These are phyloP conservation scores for Cytospora chrysosperma DNA, from an alignment of 2,329 filamentous ascomycete species.

Conservation along the genomic window DNA sequence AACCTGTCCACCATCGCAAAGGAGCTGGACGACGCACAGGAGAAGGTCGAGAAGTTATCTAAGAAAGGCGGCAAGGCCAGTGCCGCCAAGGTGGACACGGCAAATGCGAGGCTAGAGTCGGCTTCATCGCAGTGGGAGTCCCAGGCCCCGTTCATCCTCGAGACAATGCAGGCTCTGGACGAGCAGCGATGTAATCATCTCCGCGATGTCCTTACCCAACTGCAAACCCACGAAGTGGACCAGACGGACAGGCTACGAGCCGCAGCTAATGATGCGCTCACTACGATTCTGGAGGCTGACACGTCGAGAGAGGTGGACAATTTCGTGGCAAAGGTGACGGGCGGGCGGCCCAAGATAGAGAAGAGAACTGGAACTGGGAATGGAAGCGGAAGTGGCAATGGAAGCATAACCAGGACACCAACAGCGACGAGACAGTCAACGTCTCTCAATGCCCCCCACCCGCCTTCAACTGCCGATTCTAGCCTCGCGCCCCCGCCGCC, in stretches of 20 bases:
- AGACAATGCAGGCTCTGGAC: constrained; percentile 86
- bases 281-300: constrained; percentile 79
- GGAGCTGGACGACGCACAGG: constrained; percentile 80
- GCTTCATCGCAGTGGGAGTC: constrained; percentile 88
- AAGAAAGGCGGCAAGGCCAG: constrained; percentile 77
- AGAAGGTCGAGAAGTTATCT: constrained; percentile 79
- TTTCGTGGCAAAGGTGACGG: constrained; percentile 52
- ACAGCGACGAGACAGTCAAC: constrained; percentile 41
- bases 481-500: constrained; percentile 18
- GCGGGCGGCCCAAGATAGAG: constrained; percentile 45
- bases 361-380: constrained; percentile 42
- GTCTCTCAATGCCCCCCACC: constrained; percentile 31
- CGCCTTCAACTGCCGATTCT: constrained; percentile 21
- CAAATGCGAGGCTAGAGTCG: constrained; percentile 70
- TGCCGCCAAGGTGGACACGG: constrained; percentile 73
- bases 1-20: constrained; percentile 80
- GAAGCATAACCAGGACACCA: constrained; percentile 27
- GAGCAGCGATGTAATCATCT: constrained; percentile 87
- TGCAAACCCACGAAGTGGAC: constrained; percentile 90
- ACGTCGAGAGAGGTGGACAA: constrained; percentile 83
- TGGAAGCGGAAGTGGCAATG: constrained; percentile 40
- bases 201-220: constrained; percentile 86
- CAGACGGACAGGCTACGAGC: constrained; percentile 73
- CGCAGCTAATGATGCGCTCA: constrained; percentile 76
- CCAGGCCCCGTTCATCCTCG: constrained; percentile 91